Evolutionary conservation across 306 rosid species (phyloP).

Genomic region (Alnus rubra): DNA sequence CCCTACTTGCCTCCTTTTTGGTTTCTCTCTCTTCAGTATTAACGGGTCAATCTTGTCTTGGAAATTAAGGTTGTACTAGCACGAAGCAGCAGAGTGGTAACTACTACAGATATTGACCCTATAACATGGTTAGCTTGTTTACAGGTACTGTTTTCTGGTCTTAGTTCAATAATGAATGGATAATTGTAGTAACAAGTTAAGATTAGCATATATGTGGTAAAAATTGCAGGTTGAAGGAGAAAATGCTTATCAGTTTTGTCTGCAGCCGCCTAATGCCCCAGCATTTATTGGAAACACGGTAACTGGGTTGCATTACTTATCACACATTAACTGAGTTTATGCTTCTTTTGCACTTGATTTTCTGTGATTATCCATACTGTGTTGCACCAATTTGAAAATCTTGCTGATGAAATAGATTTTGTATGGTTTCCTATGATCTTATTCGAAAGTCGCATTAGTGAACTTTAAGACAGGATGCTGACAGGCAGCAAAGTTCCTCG

Average conservation of each 20-base stretch:
- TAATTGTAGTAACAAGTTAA: constrained; percentile 7
- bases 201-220: constrained; percentile 19
- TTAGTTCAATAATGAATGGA: not conserved
- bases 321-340: constrained; percentile 1
- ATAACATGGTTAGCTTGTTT: constrained; percentile 75
- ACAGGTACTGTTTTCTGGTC: constrained; percentile 50
- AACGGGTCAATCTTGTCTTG: constrained; percentile 3
- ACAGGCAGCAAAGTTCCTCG: not conserved
- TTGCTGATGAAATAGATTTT: not conserved
- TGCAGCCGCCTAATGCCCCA: constrained; percentile 87
- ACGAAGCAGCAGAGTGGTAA: constrained; percentile 81
- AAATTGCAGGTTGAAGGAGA: constrained; percentile 69
- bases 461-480: not conserved
- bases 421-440: not conserved
- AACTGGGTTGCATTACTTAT: constrained; percentile 27
- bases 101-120: constrained; percentile 71
- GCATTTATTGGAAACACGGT: constrained; percentile 96
- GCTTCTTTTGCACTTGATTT: not conserved
- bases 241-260: constrained; percentile 79
- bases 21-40: not conserved
- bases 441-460: not conserved
- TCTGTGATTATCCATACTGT: constrained; percentile 8
- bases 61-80: constrained; percentile 86
- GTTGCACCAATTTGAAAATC: constrained; percentile 4
- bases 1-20: not conserved